phyloP scores from a whole-genome alignment of 345 rosid genomes.

The Moricandia arvensis region DNA sequence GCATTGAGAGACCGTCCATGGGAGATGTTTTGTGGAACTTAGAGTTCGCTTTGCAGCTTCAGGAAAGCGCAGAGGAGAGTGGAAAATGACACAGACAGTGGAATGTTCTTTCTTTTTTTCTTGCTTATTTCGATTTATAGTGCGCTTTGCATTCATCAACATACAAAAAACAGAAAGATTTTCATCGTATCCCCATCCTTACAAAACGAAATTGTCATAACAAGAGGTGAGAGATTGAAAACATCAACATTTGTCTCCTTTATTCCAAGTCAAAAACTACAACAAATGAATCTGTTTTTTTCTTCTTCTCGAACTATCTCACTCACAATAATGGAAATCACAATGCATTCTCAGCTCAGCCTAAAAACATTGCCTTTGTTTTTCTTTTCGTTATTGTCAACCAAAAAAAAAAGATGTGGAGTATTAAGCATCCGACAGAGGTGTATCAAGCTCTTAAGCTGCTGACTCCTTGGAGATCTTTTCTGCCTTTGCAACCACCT shows the following conservation, averaged over 20 bases:
- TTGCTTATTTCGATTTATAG: too few species aligned
- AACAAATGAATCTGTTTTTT: background rate
- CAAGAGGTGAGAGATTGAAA: background rate
- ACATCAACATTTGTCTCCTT: background rate
- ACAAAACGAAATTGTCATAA: background rate
- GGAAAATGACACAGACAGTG: too few species aligned
- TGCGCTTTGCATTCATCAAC: too few species aligned
- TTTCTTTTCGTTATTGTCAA: constrained; percentile 36
- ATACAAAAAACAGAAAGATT: too few species aligned
- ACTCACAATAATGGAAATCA: background rate
- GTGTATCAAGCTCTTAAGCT: constrained; percentile 29
- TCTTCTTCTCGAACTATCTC: background rate
- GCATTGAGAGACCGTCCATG: too few species aligned
- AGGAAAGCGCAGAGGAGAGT: too few species aligned
- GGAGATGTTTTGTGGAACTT: too few species aligned
- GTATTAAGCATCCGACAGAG: background rate
- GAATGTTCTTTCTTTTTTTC: too few species aligned
- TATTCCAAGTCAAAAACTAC: background rate
- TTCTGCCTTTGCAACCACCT: constrained; percentile 52
- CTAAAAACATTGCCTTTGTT: background rate
- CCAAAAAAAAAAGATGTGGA: background rate
- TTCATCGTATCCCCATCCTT: background rate
- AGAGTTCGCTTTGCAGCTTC: too few species aligned
- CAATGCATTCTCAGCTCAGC: background rate
- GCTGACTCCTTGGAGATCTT: constrained; percentile 39